Percentiles rank a stretch among this genome's conserved stretches.
These are phyloP conservation scores for Lasiodiplodia citricola DNA, from an alignment of 2,329 filamentous ascomycete species.

Conservation along the genomic window DNA sequence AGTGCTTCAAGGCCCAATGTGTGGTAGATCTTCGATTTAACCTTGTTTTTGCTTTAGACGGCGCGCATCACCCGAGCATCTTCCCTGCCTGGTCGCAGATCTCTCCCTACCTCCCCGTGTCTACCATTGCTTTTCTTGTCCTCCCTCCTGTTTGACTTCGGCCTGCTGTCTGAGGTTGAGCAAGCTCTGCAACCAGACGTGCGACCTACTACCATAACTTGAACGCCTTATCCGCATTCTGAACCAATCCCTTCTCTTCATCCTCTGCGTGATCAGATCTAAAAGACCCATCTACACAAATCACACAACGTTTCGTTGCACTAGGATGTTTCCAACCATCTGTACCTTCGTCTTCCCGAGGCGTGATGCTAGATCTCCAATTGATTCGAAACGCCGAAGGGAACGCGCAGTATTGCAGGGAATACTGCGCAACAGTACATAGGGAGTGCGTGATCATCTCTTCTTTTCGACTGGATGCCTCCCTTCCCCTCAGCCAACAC, in stretches of 20 bases:
- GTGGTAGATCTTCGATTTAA: slow-evolving; percentile 4
- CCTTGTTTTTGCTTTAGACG: not conserved
- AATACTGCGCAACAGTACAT: slow-evolving; percentile 4
- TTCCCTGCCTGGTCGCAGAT: slow-evolving; percentile 3
- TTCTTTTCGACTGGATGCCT: not conserved
- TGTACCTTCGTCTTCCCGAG: not conserved
- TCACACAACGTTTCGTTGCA: not conserved
- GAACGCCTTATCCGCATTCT: not conserved
- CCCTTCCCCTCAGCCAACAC: not conserved
- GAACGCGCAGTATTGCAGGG: not conserved
- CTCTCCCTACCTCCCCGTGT: not conserved
- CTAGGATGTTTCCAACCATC: slow-evolving; percentile 9
- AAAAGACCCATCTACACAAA: not conserved
- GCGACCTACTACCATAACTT: not conserved
- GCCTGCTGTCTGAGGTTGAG: slow-evolving; percentile 8
- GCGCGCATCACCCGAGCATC: slow-evolving; percentile 4
- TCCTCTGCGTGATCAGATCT: not conserved
- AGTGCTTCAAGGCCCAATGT: not conserved
- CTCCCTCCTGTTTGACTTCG: slow-evolving; percentile 14
- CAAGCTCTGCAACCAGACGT: not conserved
- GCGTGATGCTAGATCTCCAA: not conserved
- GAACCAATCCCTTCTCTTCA: not conserved
- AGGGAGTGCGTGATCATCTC: not conserved
- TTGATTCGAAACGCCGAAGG: slow-evolving; percentile 14
- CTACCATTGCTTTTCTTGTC: slow-evolving; percentile 6